These are phyloP conservation scores for Hysterium pulicare DNA, from an alignment of 2,329 filamentous ascomycete genomes.

Conservation along the genomic window DNA sequence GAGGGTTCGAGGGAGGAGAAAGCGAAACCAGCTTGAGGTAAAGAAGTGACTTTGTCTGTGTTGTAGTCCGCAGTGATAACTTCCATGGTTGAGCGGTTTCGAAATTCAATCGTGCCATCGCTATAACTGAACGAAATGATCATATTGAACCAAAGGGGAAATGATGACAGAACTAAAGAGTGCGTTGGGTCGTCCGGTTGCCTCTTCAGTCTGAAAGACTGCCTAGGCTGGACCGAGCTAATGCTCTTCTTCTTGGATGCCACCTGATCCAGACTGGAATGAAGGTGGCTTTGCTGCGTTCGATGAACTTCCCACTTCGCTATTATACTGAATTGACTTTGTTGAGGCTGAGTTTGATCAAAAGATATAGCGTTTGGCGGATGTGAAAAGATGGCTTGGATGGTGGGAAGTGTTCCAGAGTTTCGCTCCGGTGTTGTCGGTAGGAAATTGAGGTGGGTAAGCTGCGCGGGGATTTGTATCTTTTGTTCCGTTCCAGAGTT, in stretches of 20 bases:
- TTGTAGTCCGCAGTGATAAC: slow-evolving; percentile 64
- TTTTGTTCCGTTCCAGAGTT: slow-evolving; percentile 20
- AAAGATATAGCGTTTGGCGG: slow-evolving; percentile 37
- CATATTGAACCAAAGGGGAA: slow-evolving; percentile 67
- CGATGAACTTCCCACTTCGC: slow-evolving; percentile 78
- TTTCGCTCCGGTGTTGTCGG: slow-evolving; percentile 61
- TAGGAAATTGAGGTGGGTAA: slow-evolving; percentile 74
- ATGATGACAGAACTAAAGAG: slow-evolving; percentile 67
- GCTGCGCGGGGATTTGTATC: slow-evolving; percentile 29
- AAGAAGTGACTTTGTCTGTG: slow-evolving; percentile 62
- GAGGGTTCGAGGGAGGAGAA: slow-evolving; percentile 63
- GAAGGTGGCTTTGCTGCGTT: slow-evolving; percentile 58
- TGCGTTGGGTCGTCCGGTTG: slow-evolving; percentile 65
- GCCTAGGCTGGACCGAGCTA: slow-evolving; percentile 29
- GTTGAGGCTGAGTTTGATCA: slow-evolving; percentile 54
- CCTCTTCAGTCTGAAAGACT: slow-evolving; percentile 47
- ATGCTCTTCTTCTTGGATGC: slow-evolving; percentile 60
- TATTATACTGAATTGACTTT: slow-evolving; percentile 69
- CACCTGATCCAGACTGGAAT: slow-evolving; percentile 75
- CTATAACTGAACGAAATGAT: slow-evolving; percentile 70
- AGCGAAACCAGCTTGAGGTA: slow-evolving; percentile 74
- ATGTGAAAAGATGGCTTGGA: slow-evolving; percentile 71
- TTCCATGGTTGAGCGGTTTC: slow-evolving; percentile 70
- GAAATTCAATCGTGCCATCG: slow-evolving; percentile 77
- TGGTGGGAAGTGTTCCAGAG: slow-evolving; percentile 58